These are phyloP conservation scores for Lodderomyces margitis DNA, from an alignment of 1,139 yeast species.

Conservation along the genomic window DNA sequence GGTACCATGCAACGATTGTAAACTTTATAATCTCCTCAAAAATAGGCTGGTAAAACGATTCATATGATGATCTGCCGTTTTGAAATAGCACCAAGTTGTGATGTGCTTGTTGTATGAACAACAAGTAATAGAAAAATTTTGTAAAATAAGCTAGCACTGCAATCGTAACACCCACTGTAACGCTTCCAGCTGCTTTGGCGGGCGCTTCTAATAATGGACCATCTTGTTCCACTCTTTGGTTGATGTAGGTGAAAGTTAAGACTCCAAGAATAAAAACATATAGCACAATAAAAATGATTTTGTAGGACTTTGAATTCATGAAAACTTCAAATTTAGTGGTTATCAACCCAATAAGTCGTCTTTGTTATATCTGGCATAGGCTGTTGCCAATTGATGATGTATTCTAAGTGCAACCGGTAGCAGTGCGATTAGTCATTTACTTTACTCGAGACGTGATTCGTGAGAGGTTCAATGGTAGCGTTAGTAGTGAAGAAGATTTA, in stretches of 20 bases:
- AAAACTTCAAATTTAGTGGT: neutral
- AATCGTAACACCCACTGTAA: neutral
- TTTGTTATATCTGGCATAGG: neutral
- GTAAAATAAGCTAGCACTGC: neutral
- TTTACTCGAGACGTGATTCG: neutral
- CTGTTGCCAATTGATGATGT: neutral
- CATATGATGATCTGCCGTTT: neutral
- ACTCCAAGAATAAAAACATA: neutral
- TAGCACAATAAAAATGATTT: neutral
- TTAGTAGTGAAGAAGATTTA: no score
- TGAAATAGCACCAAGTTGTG: neutral
- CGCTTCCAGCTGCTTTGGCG: neutral
- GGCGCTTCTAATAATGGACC: neutral
- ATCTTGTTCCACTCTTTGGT: neutral
- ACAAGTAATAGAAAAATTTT: neutral
- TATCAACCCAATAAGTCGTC: neutral
- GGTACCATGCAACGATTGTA: slow-evolving; percentile 6
- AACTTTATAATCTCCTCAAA: slow-evolving; percentile 11
- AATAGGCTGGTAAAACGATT: slow-evolving; percentile 12
- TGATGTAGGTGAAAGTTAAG: neutral
- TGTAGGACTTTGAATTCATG: neutral
- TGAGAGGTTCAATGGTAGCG: neutral
- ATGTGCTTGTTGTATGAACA: neutral
- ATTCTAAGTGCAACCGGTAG: neutral
- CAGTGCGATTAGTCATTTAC: neutral